A percentile compares a stretch with the other conserved stretches of the same genome.
Evolutionary conservation across 2,329 filamentous ascomycete genomes (phyloP).

Genomic region (Trichoderma koningii): DNA sequence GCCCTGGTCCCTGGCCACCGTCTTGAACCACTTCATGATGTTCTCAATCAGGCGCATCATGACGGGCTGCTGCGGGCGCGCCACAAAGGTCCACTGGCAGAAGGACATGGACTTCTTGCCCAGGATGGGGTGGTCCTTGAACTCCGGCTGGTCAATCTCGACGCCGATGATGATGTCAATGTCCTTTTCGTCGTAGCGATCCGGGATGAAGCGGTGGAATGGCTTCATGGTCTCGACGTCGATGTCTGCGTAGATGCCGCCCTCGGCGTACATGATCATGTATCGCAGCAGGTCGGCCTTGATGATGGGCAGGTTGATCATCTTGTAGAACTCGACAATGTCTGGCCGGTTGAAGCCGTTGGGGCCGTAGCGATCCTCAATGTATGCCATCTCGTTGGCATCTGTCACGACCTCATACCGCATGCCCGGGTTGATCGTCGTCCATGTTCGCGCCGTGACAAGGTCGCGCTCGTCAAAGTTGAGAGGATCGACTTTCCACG

Average conservation of each 20-base stretch:
- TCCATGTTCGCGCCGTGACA: conserved; percentile 64
- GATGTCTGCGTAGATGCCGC: conserved; percentile 68
- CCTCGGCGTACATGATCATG: conserved; percentile 71
- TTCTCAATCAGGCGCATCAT: conserved; percentile 70
- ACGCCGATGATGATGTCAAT: conserved; percentile 71
- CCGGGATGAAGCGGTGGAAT: conserved; percentile 44
- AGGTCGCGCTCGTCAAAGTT: conserved; percentile 66
- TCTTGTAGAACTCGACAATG: conserved; percentile 62
- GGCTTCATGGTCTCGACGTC: conserved; percentile 43
- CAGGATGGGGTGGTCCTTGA: conserved; percentile 63
- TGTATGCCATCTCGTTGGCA: conserved; percentile 65
- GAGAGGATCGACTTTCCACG: conserved; percentile 71
- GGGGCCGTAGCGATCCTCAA: conserved; percentile 67
- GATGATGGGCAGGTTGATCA: conserved; percentile 63
- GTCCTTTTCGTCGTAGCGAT: conserved; percentile 63
- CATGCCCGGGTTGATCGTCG: conserved; percentile 64
- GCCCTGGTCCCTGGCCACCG: conserved; percentile 59
- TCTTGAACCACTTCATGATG: conserved; percentile 66
- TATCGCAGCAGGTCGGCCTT: conserved; percentile 70
- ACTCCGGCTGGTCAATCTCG: conserved; percentile 70
- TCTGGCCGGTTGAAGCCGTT: conserved; percentile 67
- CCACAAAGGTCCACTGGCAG: conserved; percentile 76
- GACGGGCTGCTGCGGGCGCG: conserved; percentile 65
- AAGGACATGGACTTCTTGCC: conserved; percentile 70
- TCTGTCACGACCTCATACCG: conserved; percentile 72